phyloP scores from a whole-genome alignment of 2,329 filamentous ascomycete genomes.

The Talaromyces islandicus region DNA sequence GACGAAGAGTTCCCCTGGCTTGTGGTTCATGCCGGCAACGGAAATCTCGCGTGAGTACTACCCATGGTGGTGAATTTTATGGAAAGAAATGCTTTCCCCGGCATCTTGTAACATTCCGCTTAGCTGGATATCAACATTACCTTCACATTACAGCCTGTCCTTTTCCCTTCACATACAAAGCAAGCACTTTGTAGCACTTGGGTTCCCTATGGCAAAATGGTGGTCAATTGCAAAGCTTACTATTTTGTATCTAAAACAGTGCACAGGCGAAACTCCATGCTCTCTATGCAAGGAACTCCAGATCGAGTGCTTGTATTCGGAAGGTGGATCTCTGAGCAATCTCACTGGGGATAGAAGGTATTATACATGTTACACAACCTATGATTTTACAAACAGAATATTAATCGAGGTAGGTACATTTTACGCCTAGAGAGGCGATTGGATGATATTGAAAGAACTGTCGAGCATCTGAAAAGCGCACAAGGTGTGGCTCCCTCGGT shows the following conservation, averaged over 20 bases:
- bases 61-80: not conserved
- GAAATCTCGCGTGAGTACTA: conserved; percentile 7
- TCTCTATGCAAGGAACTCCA: conserved; percentile 12
- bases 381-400: not conserved
- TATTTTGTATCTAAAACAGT: not conserved
- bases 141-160: too few relatives aligned
- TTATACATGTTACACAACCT: not conserved
- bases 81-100: too few relatives aligned
- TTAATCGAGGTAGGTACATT: not conserved
- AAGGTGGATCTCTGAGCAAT: conserved; percentile 9
- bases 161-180: too few relatives aligned
- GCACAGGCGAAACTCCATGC: conserved; percentile 11
- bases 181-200: too few relatives aligned
- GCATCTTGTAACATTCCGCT: too few relatives aligned
- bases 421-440: not conserved
- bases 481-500: not conserved
- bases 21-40: conserved; percentile 5
- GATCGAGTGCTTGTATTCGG: conserved; percentile 11
- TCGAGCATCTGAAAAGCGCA: not conserved
- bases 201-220: too few relatives aligned
- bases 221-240: too few relatives aligned
- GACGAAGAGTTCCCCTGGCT: conserved; percentile 2
- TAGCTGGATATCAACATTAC: too few relatives aligned
- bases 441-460: not conserved
- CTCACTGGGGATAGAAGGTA: conserved; percentile 13